A percentile compares a stretch with the other conserved stretches of the same genome.
phyloP scores from a whole-genome alignment of 177 flowering plant species.

The Telopea speciosissima region DNA sequence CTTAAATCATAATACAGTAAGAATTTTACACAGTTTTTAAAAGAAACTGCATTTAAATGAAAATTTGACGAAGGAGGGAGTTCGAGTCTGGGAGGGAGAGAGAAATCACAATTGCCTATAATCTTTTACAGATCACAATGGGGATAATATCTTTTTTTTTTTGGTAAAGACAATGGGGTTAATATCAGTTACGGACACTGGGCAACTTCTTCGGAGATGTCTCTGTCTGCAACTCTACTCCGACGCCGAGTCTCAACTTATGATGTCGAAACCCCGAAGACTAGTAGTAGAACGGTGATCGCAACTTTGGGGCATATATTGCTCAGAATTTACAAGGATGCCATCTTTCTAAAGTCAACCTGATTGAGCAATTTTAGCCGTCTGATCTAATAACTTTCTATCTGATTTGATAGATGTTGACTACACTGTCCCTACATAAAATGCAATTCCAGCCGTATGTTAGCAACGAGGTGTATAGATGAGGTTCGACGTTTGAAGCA shows the following conservation, averaged over 20 bases:
- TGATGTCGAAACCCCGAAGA: background rate
- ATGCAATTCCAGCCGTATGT: no score
- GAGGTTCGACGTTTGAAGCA: no score
- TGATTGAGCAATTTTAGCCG: no score
- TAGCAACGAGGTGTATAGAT: no score
- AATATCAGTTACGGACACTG: background rate
- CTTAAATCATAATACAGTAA: background rate
- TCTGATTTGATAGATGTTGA: no score
- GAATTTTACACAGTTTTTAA: background rate
- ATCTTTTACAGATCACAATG: no score
- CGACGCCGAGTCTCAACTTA: no score
- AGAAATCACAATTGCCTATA: background rate
- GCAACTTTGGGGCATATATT: background rate
- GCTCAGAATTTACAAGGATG: background rate
- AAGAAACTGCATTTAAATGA: background rate
- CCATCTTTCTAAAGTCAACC: background rate
- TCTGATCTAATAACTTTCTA: no score
- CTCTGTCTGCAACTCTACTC: background rate
- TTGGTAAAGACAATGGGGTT: no score
- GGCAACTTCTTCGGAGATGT: conserved; percentile 6
- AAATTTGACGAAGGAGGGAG: background rate
- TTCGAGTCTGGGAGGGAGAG: background rate
- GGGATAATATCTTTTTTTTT: no score
- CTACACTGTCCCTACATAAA: no score
- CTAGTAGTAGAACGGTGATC: background rate